Evolutionary conservation across 1,284 basidiomycete genomes (phyloP).

Genomic region (Schizophyllum amplum): DNA sequence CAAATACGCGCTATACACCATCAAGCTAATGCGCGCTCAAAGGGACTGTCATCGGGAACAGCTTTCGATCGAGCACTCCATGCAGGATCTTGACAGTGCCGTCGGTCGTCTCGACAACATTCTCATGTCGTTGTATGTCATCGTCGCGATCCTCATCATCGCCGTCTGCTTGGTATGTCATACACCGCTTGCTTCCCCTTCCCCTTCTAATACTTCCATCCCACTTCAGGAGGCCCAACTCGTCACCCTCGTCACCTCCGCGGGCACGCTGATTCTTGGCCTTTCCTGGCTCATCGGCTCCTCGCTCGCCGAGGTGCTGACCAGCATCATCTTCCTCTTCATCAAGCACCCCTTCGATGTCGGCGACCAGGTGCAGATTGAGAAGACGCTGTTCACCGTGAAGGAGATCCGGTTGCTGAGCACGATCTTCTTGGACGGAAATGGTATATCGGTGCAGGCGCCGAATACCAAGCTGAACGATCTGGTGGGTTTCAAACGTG

Average conservation of each 20-base stretch:
- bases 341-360: slow-evolving; percentile 87
- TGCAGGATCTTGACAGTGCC: slow-evolving; percentile 88
- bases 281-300: slow-evolving; percentile 87
- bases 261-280: slow-evolving; percentile 78
- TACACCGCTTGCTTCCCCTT: slow-evolving; percentile 1
- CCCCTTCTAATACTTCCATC: background rate
- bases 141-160: slow-evolving; percentile 67
- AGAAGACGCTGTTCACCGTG: slow-evolving; percentile 63
- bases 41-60: slow-evolving; percentile 83
- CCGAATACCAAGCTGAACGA: slow-evolving; percentile 33
- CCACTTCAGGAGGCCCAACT: slow-evolving; percentile 40
- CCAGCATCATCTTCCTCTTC: slow-evolving; percentile 82
- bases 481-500: background rate
- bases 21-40: slow-evolving; percentile 2
- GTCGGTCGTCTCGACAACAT: slow-evolving; percentile 77
- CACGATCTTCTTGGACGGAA: slow-evolving; percentile 65
- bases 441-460: slow-evolving; percentile 54
- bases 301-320: slow-evolving; percentile 59
- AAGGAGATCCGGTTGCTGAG: slow-evolving; percentile 83
- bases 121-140: slow-evolving; percentile 56
- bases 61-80: slow-evolving; percentile 76
- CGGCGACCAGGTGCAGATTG: slow-evolving; percentile 65
- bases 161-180: slow-evolving; percentile 60
- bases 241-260: slow-evolving; percentile 69
- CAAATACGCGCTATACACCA: background rate